phyloP scores from a whole-genome alignment of 2,329 filamentous ascomycete genomes.

The Atkinsonella texensis region DNA sequence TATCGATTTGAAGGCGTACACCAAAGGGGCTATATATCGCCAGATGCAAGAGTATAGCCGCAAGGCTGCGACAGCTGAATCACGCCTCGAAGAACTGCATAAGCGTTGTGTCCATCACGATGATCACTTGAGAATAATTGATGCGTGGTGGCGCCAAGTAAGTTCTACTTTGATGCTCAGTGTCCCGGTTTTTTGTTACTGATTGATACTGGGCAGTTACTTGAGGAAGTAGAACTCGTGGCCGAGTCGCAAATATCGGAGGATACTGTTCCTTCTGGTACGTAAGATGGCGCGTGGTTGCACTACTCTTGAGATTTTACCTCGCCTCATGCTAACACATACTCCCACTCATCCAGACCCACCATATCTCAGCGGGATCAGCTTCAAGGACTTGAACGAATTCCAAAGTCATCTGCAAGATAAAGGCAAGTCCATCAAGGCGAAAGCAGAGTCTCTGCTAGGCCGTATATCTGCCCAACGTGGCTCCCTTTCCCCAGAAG shows the following conservation, averaged over 20 bases:
- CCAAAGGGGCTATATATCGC: conserved; percentile 88
- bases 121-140: conserved; percentile 80
- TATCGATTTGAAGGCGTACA: conserved; percentile 21
- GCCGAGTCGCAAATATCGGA: conserved; percentile 33
- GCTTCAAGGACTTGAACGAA: conserved; percentile 51
- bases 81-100: conserved; percentile 66
- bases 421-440: conserved; percentile 64
- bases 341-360: conserved; percentile 26
- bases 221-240: conserved; percentile 53
- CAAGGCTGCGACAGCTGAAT: conserved; percentile 71
- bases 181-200: neutral
- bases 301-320: too few relatives aligned
- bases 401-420: conserved; percentile 74
- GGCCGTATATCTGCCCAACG: conserved; percentile 37
- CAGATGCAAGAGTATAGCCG: conserved; percentile 98
- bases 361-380: conserved; percentile 44
- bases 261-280: conserved; percentile 14
- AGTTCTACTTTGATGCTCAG: conserved; percentile 16
- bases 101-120: conserved; percentile 75
- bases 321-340: conserved; percentile 14
- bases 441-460: conserved; percentile 60
- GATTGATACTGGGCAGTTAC: conserved; percentile 29
- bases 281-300: neutral
- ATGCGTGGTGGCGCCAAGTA: conserved; percentile 92
- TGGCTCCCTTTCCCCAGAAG: conserved; percentile 50